Evolutionary conservation across 2,329 filamentous ascomycete species (phyloP), one percentile per base, ranked within the genome.

Genomic region (Cladobotryum protrusum): DNA sequence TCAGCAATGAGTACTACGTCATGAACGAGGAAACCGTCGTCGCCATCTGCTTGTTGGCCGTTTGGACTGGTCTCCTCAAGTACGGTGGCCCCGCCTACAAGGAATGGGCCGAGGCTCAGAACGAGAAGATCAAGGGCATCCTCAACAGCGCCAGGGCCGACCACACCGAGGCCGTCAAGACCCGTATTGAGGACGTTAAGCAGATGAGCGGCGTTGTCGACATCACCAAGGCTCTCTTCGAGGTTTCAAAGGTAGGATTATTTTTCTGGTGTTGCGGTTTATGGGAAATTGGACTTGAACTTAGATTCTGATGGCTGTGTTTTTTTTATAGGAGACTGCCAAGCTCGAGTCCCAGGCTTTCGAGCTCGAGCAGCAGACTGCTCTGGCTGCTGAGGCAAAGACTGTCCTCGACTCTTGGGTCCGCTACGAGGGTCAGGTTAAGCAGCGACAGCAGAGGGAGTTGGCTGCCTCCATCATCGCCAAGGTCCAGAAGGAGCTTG

Each of bases 1-100:
- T 99, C 76, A 95, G 88, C 85, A 99, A 95, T 77, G 93, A 99
- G 83, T 90, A 97, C 79, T 97, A 96, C 76, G 90, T 99, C 70
- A 81, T 99, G 75, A 99, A 99, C 78, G 93, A 99, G 81, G 93
- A 99, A 80, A 87, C 91, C 57, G 87, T 99, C 68, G 88, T 95
- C 67, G 88, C 89, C 60, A 82, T 99, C 76, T 93, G 87, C 72
- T 80, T 99, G 65, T 78, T 97, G 68, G 89, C 86, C 69, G 88
- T 97, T 68, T 99, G 95, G 86, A 86, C 79, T 67, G 89, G 85
- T 56, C 81, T 96, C 64, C 92, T 89, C 77, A 93, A 95, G 75
- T 96, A 89, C 71, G 90, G 88, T 66, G 93, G 92, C 49, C 93
- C 93, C 54, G 78, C 85, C 72, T 97, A 97, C 82, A 83, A 78